Conservation (phyloP, 2,329 filamentous ascomycete species). For the Beauveria bassiana region DNA sequence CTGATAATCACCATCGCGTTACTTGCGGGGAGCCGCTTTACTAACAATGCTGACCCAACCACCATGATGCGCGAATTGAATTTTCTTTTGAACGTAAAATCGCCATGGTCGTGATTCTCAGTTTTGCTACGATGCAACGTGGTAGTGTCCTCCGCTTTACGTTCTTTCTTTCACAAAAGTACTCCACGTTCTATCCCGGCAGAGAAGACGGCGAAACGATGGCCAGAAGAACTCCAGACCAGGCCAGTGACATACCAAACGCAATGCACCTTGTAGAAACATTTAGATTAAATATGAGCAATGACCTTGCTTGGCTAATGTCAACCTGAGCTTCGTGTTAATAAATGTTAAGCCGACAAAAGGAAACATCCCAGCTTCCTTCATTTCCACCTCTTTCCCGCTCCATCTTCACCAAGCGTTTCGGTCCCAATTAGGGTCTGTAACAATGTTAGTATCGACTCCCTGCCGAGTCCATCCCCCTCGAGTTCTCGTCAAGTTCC, state of each 20-base stretch:
- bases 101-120: neutral
- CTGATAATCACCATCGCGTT: neutral
- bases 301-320: neutral
- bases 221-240: too few species aligned
- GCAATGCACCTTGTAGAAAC: neutral
- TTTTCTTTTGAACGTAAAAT: neutral
- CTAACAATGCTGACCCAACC: neutral
- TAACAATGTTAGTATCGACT: slow-evolving; percentile 11
- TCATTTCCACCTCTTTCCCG: neutral
- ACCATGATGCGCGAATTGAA: neutral
- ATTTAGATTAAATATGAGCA: neutral
- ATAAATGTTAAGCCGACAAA: neutral
- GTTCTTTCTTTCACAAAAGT: too few species aligned
- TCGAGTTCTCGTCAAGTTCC: neutral
- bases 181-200: too few species aligned
- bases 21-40: neutral
- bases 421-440: slow-evolving; percentile 83
- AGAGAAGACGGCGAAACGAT: neutral
- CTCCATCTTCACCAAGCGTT: slow-evolving; percentile 63
- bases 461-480: too few species aligned
- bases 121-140: too few species aligned
- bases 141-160: too few species aligned
- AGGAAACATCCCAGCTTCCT: neutral
- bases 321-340: neutral
- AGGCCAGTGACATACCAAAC: too few species aligned